Base-by-base conservation (phyloP, 345 rosid species). In the Crucihimalaya himalaica region DNA sequence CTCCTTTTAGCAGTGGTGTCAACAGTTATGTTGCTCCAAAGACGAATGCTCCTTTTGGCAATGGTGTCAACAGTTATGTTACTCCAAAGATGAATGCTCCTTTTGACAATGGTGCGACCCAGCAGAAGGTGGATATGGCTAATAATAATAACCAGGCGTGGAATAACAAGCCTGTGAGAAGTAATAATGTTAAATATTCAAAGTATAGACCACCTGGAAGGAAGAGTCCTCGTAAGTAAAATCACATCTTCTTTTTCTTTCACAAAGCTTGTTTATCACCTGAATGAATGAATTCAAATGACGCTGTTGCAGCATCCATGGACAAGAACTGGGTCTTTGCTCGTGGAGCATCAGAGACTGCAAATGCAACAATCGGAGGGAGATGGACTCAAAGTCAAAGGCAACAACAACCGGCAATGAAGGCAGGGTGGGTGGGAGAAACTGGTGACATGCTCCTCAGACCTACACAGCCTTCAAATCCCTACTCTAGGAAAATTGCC, bases 181-280 rank as follows among this genome's bases (percentile, higher is more conserved):
- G 79, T 75, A 47, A 71, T 75, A 32, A 75, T 61, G 73, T 55
- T 27, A 87, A 54, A 71, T 90, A 80, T 70, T 78, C 81, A 29
- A 89, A 71, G 71, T 92, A 92, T 83, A 88, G 71, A 42, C 89
- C 90, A 25, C 96, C 87, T 1, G 93, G 88, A 74, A 87, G 82
- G 86, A 90, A 80, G 77, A 87, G 84, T 76, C 89, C 89, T 52
- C 59, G 99, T 95, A 87, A 86, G 96, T 78, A 62, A 63, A 18
- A 47, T 7, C 46, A 25, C 54, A 15, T 29, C 4, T 7, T 0
- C 4, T 0, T n/a, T n/a, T 12, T 4, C 15, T 28, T 14, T 23
- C n/a, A 8, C 6, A 20, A 28, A 63, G 46, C 25, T 32, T 50
- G 10, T 40, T 28, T 35, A 27, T 46, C 52, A 61, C 29, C 20